A percentile compares a stretch with the other conserved stretches of the same genome.
Conservation (phyloP, 169 alveolate genomes). For the Cyclospora cayetanensis region DNA sequence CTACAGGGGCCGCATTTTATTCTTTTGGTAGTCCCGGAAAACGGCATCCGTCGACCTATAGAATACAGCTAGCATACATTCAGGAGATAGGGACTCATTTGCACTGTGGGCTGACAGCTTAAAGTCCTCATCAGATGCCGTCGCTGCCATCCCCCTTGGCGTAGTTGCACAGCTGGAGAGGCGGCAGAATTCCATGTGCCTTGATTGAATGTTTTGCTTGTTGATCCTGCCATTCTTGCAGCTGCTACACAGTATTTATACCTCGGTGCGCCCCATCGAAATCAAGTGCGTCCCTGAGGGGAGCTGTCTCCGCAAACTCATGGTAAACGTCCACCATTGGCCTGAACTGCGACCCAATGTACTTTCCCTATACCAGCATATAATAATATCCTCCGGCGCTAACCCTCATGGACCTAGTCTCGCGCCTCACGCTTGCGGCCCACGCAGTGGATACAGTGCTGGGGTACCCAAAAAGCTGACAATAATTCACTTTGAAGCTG, state of each 20-base stretch:
- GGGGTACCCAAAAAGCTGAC: too few relatives aligned
- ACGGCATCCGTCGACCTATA: not conserved
- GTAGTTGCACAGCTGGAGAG: conserved; percentile 32
- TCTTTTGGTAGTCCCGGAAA: not conserved
- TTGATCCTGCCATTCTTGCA: conserved; percentile 81
- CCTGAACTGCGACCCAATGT: not conserved
- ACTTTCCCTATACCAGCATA: not conserved
- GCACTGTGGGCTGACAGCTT: conserved; percentile 50
- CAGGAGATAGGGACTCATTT: conserved; percentile 68
- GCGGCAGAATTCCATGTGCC: too few relatives aligned
- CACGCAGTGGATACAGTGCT: too few relatives aligned
- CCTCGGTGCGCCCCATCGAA: conserved; percentile 97
- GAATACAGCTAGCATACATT: conserved; percentile 23
- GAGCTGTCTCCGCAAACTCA: conserved; percentile 87
- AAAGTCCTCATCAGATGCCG: not conserved
- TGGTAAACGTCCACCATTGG: not conserved
- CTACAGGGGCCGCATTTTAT: not conserved
- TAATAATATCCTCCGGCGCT: not conserved
- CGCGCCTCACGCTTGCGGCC: too few relatives aligned
- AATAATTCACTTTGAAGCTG: too few relatives aligned
- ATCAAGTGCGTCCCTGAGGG: conserved; percentile 98
- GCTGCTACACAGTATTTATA: conserved; percentile 85
- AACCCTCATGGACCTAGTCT: too few relatives aligned
- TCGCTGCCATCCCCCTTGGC: conserved; percentile 19
- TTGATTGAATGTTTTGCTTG: too few relatives aligned